Conservation (phyloP, 31 red algal genomes). For the Endocladia muricata region DNA sequence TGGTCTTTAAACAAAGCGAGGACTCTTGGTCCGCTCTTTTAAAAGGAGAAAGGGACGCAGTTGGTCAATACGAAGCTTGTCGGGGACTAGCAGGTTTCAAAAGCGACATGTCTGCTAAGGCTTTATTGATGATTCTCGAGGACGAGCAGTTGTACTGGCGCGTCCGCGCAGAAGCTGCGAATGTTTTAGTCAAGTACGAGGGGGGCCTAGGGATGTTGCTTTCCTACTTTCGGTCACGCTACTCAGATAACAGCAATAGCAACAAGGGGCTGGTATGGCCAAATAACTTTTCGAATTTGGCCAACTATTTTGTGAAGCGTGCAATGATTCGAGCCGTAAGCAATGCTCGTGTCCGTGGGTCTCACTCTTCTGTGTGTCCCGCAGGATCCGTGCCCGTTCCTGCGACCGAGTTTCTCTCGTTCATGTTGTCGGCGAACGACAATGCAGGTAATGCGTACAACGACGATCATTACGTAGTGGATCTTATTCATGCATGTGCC, state of each 20-base stretch:
- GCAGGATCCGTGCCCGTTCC: slow-evolving; percentile 27
- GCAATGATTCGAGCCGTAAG: slow-evolving; percentile 41
- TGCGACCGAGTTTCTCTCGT: slow-evolving; percentile 36
- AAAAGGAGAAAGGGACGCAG: slow-evolving; percentile 52
- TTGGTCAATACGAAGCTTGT: slow-evolving; percentile 68
- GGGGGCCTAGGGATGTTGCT: slow-evolving; percentile 35
- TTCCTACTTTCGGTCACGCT: slow-evolving; percentile 39
- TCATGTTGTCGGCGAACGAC: slow-evolving; percentile 38
- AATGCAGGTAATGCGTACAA: slow-evolving; percentile 54
- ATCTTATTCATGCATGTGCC: slow-evolving; percentile 18
- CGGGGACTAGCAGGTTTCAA: slow-evolving; percentile 53
- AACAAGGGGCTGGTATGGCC: slow-evolving; percentile 20
- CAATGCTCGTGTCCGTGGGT: slow-evolving; percentile 10
- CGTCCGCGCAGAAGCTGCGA: slow-evolving; percentile 60
- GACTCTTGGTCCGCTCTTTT: slow-evolving; percentile 58
- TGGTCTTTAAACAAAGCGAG: slow-evolving; percentile 43
- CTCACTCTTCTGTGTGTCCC: not conserved
- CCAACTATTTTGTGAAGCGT: slow-evolving; percentile 51
- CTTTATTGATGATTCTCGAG: slow-evolving; percentile 33
- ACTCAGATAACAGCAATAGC: slow-evolving; percentile 16
- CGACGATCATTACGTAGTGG: slow-evolving; percentile 58
- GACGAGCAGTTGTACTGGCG: slow-evolving; percentile 73
- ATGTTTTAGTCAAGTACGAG: slow-evolving; percentile 17
- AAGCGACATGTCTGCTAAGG: slow-evolving; percentile 17
- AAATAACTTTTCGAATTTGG: slow-evolving; percentile 50